Evolutionary conservation across 2,329 filamentous ascomycete genomes (phyloP), one percentile per base, ranked within the genome.

Genomic region (Diaporthe vexans): DNA sequence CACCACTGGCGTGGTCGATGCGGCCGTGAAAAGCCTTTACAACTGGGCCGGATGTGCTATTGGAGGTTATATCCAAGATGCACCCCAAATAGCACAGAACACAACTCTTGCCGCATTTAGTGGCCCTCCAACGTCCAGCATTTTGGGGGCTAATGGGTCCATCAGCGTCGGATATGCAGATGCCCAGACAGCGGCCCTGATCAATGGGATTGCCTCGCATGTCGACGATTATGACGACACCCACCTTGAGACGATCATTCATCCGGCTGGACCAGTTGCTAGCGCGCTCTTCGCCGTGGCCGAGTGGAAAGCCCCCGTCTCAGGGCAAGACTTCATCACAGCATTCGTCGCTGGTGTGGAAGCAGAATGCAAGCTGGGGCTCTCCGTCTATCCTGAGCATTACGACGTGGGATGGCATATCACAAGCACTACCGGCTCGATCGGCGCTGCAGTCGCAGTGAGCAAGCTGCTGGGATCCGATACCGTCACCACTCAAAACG

Each of bases 351-450:
- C 85, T 0, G 88, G 88, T 15, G 85, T 90, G 56, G 88, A 90
- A 79, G 83, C 85, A 0, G 85, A 87, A 76, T 89, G 88, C 76
- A 88, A 89, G 79, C 78, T 88, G 6, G 88, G 88, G 0, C 78
- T 89, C 33, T 83, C 85, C 0, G 87, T 90, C 17, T 89, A 84
- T 82, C 88, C 88, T 0, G 81, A 86, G 56, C 88, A 90, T 78
- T 90, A 90, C 78, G 86, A 89, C 78, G 81, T 87, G 6, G 88
- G 88, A 21, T 90, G 88, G 87, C 88, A 90, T 78, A 89, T 89
- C 74, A 89, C 88, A 3, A 86, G 84, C 37, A 87, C 86, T 0
- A 86, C 86, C 0, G 88, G 88, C 4, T 86, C 85, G 0, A 85
- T 90, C 19, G 88, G 88, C 15, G 87, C 88, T 5, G 88, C 88